Evolutionary conservation across 805 yeast species (phyloP).

Genomic region (Debaryomyces prosopidis): DNA sequence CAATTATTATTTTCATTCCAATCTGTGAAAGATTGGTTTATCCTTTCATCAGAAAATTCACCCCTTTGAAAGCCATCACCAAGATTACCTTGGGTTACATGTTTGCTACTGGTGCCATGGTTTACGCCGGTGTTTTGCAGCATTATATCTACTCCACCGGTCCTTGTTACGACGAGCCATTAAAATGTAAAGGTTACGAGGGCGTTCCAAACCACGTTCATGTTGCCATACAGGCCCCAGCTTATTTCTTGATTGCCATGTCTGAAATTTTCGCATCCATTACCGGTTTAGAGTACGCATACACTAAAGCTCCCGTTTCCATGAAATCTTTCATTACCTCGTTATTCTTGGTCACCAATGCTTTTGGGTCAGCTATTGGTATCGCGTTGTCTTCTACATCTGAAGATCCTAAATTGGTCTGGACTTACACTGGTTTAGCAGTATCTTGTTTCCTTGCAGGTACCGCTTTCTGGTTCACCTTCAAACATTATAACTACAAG

Average conservation of each 20-base stretch:
- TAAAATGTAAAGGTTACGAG: constrained; percentile 45
- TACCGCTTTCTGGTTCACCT: constrained; percentile 57
- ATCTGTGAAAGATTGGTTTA: constrained; percentile 60
- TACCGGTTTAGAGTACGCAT: constrained; percentile 83
- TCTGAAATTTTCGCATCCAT: constrained; percentile 79
- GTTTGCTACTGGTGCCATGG: constrained; percentile 65
- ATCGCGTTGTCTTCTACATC: constrained; percentile 69
- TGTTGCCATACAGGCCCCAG: constrained; percentile 71
- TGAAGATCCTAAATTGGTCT: constrained; percentile 65
- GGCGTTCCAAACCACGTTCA: constrained; percentile 56
- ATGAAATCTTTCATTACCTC: constrained; percentile 70
- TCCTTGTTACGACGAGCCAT: constrained; percentile 70
- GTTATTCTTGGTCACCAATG: constrained; percentile 66
- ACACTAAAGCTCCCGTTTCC: constrained; percentile 73
- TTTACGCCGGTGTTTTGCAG: constrained; percentile 75
- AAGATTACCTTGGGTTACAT: constrained; percentile 72
- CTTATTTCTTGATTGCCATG: constrained; percentile 69
- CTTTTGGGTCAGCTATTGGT: constrained; percentile 77
- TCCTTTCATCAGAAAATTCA: constrained; percentile 43
- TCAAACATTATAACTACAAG: constrained; percentile 52
- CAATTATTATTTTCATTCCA: constrained; percentile 77
- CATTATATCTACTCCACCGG: constrained; percentile 66
- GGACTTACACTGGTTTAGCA: constrained; percentile 68
- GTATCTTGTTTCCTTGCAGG: constrained; percentile 62
- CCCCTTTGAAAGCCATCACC: constrained; percentile 68